Conservation (phyloP, 805 yeast genomes). For the Clavispora phyllophila region DNA sequence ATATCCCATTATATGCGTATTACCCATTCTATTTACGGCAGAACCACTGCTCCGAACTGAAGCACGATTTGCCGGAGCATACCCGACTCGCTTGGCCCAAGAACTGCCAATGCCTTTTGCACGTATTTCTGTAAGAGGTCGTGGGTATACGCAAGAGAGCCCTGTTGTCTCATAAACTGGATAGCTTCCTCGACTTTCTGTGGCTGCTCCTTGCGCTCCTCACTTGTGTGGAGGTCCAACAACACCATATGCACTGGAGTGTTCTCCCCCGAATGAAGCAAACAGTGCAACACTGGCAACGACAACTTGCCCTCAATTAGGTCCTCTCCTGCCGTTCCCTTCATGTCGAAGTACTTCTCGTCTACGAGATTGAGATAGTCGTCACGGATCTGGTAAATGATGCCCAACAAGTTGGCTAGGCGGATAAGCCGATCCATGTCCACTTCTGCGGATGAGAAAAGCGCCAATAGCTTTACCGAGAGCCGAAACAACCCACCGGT, state of each 20-base stretch:
- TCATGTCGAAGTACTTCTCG: conserved; percentile 52
- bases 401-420: conserved; percentile 72
- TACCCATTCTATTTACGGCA: neutral
- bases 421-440: conserved; percentile 38
- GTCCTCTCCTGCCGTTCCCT: conserved; percentile 70
- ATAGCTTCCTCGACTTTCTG: conserved; percentile 18
- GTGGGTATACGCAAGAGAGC: conserved; percentile 23
- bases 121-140: conserved; percentile 19
- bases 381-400: conserved; percentile 80
- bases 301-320: conserved; percentile 86
- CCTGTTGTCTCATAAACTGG: conserved; percentile 18
- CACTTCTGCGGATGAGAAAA: conserved; percentile 10
- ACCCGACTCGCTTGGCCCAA: neutral
- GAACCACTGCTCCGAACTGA: neutral
- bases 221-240: conserved; percentile 11
- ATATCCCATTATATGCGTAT: neutral
- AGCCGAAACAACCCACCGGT: conserved; percentile 87
- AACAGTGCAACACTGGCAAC: conserved; percentile 69
- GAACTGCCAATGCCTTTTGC: conserved; percentile 10
- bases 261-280: conserved; percentile 1
- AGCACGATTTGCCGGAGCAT: neutral
- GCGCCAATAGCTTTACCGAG: conserved; percentile 60
- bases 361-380: conserved; percentile 70
- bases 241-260: conserved; percentile 22
- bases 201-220: conserved; percentile 12